A percentile compares a stretch with the other conserved stretches of the same genome.
These are phyloP conservation scores for Parasitella parasitica DNA, from an alignment of 371 early-diverging fungal species.

Conservation along the genomic window DNA sequence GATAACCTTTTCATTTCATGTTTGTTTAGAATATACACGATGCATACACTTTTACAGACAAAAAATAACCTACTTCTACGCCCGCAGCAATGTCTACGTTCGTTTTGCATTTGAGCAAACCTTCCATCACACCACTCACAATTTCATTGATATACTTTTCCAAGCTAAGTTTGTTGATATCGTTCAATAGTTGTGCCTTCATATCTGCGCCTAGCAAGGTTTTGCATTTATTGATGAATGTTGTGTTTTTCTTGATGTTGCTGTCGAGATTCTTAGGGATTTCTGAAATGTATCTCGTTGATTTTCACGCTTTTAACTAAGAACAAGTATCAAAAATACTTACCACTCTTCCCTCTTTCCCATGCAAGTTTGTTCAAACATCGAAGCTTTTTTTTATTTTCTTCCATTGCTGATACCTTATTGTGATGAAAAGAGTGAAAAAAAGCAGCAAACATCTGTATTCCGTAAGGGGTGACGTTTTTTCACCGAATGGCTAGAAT, in stretches of 20 bases:
- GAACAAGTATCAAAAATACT: not conserved
- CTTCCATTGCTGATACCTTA: conserved; percentile 14
- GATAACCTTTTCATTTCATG: conserved; percentile 69
- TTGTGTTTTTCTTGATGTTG: conserved; percentile 95
- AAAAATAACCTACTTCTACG: conserved; percentile 59
- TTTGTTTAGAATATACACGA: not conserved
- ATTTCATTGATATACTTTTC: conserved; percentile 96
- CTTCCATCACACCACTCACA: conserved; percentile 81
- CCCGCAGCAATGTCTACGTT: conserved; percentile 78
- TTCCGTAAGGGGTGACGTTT: too few species aligned
- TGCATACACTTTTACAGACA: not conserved
- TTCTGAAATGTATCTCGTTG: not conserved
- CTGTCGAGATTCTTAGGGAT: conserved; percentile 78
- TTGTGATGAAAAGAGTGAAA: too few species aligned
- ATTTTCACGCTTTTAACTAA: not conserved
- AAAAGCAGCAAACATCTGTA: too few species aligned
- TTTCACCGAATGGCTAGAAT: too few species aligned
- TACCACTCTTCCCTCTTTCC: conserved; percentile 41
- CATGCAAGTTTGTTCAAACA: conserved; percentile 34
- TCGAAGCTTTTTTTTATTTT: conserved; percentile 25
- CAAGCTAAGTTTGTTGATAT: conserved; percentile 83
- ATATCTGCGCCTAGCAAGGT: conserved; percentile 79
- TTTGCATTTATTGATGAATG: conserved; percentile 92
- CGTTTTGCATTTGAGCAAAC: conserved; percentile 68
- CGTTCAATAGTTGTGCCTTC: conserved; percentile 70